These are phyloP conservation scores for Saturnispora silvae DNA, from an alignment of 805 yeast genomes.

Conservation along the genomic window DNA sequence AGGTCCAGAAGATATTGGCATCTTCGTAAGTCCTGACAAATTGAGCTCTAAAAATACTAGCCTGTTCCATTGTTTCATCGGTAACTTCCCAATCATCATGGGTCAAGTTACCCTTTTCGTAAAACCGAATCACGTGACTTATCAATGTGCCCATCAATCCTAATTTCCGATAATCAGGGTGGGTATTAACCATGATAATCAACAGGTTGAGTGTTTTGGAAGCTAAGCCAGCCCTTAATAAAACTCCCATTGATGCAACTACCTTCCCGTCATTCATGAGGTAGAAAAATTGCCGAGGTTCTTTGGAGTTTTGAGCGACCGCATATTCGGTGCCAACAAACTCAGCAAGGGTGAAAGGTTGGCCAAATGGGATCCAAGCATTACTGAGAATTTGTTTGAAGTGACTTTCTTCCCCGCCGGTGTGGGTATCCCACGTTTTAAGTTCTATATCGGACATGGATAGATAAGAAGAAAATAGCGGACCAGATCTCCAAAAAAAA, in stretches of 20 bases:
- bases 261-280: not conserved
- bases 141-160: conserved; percentile 5
- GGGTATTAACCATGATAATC: conserved; percentile 5
- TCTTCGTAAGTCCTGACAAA: not conserved
- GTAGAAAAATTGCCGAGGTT: conserved; percentile 3
- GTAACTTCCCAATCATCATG: not conserved
- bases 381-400: no score
- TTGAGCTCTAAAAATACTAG: not conserved
- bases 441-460: no score
- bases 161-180: conserved; percentile 7
- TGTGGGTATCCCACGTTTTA: no score
- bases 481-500: no score
- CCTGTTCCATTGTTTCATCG: not conserved
- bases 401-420: no score
- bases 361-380: no score
- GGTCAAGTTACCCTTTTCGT: conserved; percentile 6
- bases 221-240: conserved; percentile 4
- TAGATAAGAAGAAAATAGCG: no score
- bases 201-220: conserved; percentile 1
- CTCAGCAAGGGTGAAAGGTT: not conserved
- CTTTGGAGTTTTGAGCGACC: not conserved
- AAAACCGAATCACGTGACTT: conserved; percentile 5
- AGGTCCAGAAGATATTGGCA: conserved; percentile 5
- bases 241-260: conserved; percentile 1
- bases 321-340: not conserved